These are phyloP conservation scores for Paradendryphiella salina DNA, from an alignment of 2,329 filamentous ascomycete species.

Conservation along the genomic window DNA sequence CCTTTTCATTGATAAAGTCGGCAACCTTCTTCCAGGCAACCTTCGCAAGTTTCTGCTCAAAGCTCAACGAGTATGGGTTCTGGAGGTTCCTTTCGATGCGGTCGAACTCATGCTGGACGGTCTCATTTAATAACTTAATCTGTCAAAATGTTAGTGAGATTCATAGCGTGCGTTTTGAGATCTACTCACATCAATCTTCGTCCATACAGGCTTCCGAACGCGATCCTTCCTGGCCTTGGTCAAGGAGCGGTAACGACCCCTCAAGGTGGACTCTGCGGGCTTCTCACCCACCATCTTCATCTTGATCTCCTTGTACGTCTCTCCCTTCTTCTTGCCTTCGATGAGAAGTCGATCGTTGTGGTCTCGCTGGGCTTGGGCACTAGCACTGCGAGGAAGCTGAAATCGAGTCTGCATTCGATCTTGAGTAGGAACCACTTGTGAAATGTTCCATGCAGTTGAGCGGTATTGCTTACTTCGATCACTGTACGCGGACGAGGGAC, in stretches of 20 bases:
- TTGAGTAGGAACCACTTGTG: neutral
- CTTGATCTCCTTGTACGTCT: slow-evolving; percentile 69
- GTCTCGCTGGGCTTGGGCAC: slow-evolving; percentile 17
- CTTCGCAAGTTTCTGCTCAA: slow-evolving; percentile 42
- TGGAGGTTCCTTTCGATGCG: slow-evolving; percentile 20
- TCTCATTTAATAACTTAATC: slow-evolving; percentile 30
- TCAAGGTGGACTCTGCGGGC: slow-evolving; percentile 72
- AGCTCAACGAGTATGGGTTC: slow-evolving; percentile 7
- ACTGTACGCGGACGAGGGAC: neutral
- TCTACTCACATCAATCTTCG: slow-evolving; percentile 62
- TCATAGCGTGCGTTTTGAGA: too few species aligned
- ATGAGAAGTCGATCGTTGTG: slow-evolving; percentile 51
- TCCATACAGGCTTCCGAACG: slow-evolving; percentile 69
- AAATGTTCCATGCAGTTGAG: neutral
- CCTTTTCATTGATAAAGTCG: slow-evolving; percentile 56
- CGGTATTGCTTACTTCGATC: neutral
- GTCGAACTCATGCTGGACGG: slow-evolving; percentile 29
- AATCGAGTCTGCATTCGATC: slow-evolving; percentile 1
- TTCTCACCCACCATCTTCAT: slow-evolving; percentile 57
- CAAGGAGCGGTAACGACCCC: slow-evolving; percentile 67
- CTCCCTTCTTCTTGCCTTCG: slow-evolving; percentile 57
- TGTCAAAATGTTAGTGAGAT: slow-evolving; percentile 18
- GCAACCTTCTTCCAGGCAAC: slow-evolving; percentile 64
- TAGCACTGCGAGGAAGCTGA: slow-evolving; percentile 1
- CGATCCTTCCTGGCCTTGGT: slow-evolving; percentile 66